Base-by-base conservation (phyloP, 306 rosid genomes). In the Rosa persica region DNA sequence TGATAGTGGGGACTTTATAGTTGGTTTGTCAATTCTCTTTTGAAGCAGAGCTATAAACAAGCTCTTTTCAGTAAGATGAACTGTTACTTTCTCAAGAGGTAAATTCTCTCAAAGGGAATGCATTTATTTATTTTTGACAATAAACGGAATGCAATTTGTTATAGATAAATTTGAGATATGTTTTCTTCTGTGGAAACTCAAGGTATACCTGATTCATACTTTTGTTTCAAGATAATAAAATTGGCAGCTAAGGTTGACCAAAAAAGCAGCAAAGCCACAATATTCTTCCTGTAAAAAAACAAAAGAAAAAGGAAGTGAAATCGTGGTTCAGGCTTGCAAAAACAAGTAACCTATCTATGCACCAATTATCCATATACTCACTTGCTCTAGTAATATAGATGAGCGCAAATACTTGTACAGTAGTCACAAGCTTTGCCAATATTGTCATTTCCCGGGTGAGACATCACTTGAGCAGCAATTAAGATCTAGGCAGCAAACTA, bases 21-120 rank as follows among this genome's bases (percentile, higher is more conserved):
- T 61, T 78, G 80, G 73, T 49, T 58, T 43, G 83, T 78, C 77
- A 74, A 74, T 78, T 74, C 61, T 74, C 52, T 74, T 77, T 73
- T 43, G 55, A 75, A 43, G 44, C 43, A 58, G 44, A 60, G 58
- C 82, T 27, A 36, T 62, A 55, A 73, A 73, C 38, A 6, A 73
- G 44, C 68, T 72, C 68, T 72, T 79, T 46, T 73, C 74, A 17
- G 72, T 40, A 64, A 83, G 80, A 47, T 83, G 61, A 78, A 67
- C 77, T 40, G 43, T 78, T 74, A 81, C 68, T 73, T 78, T 73
- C 85, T 51, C 42, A 54, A 43, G 16, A 69, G 76, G 25, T 23
- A 38, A 69, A 70, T 46, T 67, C 51, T 9, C 52, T 74, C 68
- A 40, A 74, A 27, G 36, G 10, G 13, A 75, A 57, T 25, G 78